Percentiles rank a stretch among this genome's conserved stretches.
Evolutionary conservation across 2,329 filamentous ascomycete genomes (phyloP).

Genomic region (Clarireedia monteithiana): DNA sequence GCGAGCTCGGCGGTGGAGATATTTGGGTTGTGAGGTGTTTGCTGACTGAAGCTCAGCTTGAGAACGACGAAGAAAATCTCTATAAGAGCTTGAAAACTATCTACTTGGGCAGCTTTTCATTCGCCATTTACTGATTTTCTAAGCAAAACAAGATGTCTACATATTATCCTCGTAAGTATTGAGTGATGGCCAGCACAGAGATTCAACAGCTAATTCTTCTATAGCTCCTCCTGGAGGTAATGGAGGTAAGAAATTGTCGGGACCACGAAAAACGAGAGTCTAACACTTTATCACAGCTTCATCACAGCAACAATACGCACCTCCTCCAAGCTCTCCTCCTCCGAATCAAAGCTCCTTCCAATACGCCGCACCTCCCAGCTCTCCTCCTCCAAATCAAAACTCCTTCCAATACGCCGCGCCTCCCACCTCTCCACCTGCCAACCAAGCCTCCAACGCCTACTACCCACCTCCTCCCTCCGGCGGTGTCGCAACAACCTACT

Average conservation of each 20-base stretch:
- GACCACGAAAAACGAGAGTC: neutral
- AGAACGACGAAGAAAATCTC: neutral
- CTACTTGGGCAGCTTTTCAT: neutral
- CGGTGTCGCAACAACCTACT: constrained; percentile 1
- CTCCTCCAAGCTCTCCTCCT: constrained; percentile 26
- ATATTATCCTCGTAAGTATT: constrained; percentile 30
- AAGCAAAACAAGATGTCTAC: constrained; percentile 20
- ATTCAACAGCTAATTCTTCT: constrained; percentile 14
- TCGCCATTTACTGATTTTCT: neutral
- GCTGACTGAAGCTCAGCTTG: constrained; percentile 1
- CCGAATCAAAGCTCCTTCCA: constrained; percentile 22
- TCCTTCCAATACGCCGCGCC: constrained; percentile 19
- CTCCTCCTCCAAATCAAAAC: constrained; percentile 13
- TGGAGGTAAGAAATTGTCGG: constrained; percentile 14
- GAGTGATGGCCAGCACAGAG: neutral
- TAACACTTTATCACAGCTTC: constrained; percentile 8
- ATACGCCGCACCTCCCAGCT: constrained; percentile 29
- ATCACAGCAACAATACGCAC: constrained; percentile 23
- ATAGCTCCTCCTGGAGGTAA: constrained; percentile 26
- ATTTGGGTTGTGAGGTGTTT: neutral
- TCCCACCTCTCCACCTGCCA: constrained; percentile 24
- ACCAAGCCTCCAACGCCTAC: constrained; percentile 21
- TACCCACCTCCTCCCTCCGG: constrained; percentile 29
- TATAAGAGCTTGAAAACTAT: neutral
- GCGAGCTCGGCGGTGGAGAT: neutral